Conservation (phyloP, 2,329 filamentous ascomycete genomes). For the Ophiostoma himal-ulmi region DNA sequence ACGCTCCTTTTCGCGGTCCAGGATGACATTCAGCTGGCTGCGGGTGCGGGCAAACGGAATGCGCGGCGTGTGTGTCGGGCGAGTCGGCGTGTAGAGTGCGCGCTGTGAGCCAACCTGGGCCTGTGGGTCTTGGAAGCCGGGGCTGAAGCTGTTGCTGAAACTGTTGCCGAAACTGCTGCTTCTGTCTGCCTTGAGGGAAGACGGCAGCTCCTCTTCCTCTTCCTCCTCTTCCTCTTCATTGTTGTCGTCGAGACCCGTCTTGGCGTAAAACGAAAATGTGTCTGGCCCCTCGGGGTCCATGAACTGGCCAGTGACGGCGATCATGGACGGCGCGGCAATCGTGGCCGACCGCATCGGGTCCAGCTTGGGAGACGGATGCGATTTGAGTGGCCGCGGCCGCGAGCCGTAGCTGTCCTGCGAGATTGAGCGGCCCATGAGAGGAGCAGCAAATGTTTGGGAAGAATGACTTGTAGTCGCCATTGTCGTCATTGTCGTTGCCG, state of each 20-base stretch:
- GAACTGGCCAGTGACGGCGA: constrained; percentile 20
- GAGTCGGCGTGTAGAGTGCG: constrained; percentile 43
- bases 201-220: not conserved
- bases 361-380: constrained; percentile 7
- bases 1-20: constrained; percentile 48
- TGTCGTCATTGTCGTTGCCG: not conserved
- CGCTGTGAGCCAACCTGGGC: constrained; percentile 31
- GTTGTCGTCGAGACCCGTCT: constrained; percentile 15
- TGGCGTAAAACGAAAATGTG: constrained; percentile 21
- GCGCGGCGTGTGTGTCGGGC: constrained; percentile 40
- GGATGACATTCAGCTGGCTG: constrained; percentile 53
- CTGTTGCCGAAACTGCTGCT: constrained; percentile 13
- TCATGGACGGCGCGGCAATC: constrained; percentile 20
- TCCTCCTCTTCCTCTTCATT: constrained; percentile 15
- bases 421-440: constrained; percentile 20
- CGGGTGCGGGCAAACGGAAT: constrained; percentile 53
- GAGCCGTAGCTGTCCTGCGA: constrained; percentile 24
- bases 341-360: constrained; percentile 10
- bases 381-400: not conserved
- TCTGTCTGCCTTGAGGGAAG: not conserved
- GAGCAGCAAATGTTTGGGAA: not conserved
- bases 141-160: constrained; percentile 9
- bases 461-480: not conserved
- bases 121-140: constrained; percentile 27
- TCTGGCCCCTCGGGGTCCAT: constrained; percentile 23